Evolutionary conservation across 768 basidiomycete genomes (phyloP), one percentile per base, ranked within the genome.

Genomic region (Lyophyllum decastes): DNA sequence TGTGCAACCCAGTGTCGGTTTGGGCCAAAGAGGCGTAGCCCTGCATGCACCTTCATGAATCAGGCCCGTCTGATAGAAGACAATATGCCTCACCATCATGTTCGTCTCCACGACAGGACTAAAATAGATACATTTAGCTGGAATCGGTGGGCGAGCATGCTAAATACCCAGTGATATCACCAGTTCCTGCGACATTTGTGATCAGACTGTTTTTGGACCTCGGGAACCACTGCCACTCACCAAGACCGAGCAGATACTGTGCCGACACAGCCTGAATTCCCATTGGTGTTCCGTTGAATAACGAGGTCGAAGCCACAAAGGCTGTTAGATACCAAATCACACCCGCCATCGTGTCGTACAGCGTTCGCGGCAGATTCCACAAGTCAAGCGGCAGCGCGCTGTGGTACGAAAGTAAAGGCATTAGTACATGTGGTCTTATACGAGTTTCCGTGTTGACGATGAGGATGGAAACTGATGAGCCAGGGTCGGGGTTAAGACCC

Each of bases 71-170:
- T 10, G 11, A 41, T 6, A 52, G 44, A 38, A 12, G 16, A 22
- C 8, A 8, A 19, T 0, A 46, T 24, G 30, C 60, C 72, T 47
- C 68, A 84, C 88, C 88, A 90, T 89, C 86, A 91, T 88, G 61
- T 90, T 90, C 17, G 90, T 92, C 75, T 92, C 89, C 6, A 91
- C 89, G 17, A 90, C 83, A 3, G 89, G 88, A 21, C 86, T 88
- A 43, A 30, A 44, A 44, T 7, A n/a, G 56, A 59, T 24, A 59
- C 43, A 62, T 58, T 35, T 41, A 52, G 55, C 40, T 47, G 55
- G 34, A 27, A 57, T 44, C 41, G 4, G 38, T 10, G 22, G 19
- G 19, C 34, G 38, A 49, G 26, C 12, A 45, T 46, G 35, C 49
- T 27, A 67, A 67, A 54, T 73, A 86, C 87, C 90, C 88, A 58